These are phyloP conservation scores for Phycomyces nitens DNA, from an alignment of 192 early-diverging fungal genomes.

Conservation along the genomic window DNA sequence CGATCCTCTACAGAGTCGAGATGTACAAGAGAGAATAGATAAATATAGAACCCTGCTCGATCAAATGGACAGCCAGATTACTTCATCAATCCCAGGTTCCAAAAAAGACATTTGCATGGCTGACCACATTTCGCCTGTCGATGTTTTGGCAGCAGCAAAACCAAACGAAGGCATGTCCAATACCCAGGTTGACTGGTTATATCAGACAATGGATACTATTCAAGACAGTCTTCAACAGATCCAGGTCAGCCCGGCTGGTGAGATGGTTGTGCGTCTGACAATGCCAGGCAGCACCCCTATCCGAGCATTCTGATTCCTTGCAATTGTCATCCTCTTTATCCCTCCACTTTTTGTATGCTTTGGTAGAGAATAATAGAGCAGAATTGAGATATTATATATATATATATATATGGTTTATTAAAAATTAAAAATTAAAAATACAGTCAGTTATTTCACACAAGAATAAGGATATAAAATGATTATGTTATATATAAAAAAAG, in stretches of 20 bases:
- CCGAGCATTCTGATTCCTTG: neutral
- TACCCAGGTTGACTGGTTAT: constrained; percentile 22
- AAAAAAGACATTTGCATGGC: neutral
- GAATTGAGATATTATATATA: too few species aligned
- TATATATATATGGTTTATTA: too few species aligned
- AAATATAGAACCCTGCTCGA: constrained; percentile 12
- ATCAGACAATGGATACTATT: constrained; percentile 32
- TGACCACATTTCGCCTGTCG: neutral
- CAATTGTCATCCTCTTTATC: too few species aligned
- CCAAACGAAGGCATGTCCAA: constrained; percentile 21
- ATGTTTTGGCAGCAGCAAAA: constrained; percentile 1
- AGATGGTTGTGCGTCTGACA: constrained; percentile 36
- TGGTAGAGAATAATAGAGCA: too few species aligned
- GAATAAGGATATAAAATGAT: neutral
- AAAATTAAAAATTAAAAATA: too few species aligned
- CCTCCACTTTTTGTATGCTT: too few species aligned
- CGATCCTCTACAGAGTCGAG: constrained; percentile 20
- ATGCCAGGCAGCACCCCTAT: constrained; percentile 17
- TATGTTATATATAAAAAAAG: neutral
- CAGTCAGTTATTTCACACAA: neutral
- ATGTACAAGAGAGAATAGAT: constrained; percentile 20
- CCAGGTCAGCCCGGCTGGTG: constrained; percentile 31
- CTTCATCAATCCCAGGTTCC: neutral
- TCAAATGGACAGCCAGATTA: neutral
- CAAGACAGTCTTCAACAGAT: constrained; percentile 31